These are phyloP conservation scores for Aphanomyces cochlioides DNA, from an alignment of 352 stramenopile genomes.

Conservation along the genomic window DNA sequence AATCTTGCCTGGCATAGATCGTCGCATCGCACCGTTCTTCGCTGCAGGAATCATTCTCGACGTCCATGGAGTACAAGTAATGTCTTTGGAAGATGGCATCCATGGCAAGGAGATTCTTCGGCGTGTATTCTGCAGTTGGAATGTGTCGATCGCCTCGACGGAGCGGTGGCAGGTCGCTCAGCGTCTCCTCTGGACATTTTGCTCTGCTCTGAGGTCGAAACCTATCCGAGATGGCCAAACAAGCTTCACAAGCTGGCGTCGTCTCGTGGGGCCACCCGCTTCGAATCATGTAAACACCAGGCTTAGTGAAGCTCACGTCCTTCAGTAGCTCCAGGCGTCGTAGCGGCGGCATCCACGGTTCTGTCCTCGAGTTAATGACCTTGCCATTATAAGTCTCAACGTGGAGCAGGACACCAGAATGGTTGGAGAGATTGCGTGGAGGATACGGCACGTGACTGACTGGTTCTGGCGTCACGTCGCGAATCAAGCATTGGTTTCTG, in stretches of 20 bases:
- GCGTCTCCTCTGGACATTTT: neutral
- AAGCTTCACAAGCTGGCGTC: neutral
- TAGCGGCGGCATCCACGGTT: neutral
- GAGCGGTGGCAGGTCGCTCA: neutral
- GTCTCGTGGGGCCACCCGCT: neutral
- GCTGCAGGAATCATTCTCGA: conserved; percentile 6
- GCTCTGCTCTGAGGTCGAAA: conserved; percentile 1
- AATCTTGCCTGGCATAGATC: neutral
- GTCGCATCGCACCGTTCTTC: conserved; percentile 8
- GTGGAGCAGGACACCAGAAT: neutral
- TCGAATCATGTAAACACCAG: conserved; percentile 5
- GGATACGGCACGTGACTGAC: conserved; percentile 16
- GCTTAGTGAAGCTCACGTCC: neutral
- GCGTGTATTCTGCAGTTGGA: conserved; percentile 3
- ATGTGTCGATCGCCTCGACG: neutral
- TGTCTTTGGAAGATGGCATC: neutral
- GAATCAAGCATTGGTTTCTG: conserved; percentile 17
- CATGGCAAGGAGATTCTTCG: neutral
- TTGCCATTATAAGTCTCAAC: neutral
- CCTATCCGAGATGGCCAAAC: conserved; percentile 10
- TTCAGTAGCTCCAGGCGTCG: neutral
- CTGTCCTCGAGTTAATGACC: neutral
- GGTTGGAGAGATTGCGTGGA: neutral
- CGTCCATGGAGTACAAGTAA: conserved; percentile 7
- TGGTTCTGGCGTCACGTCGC: neutral